Base-by-base conservation (phyloP, 208 protist genomes). In the Leishmania guyanensis region DNA sequence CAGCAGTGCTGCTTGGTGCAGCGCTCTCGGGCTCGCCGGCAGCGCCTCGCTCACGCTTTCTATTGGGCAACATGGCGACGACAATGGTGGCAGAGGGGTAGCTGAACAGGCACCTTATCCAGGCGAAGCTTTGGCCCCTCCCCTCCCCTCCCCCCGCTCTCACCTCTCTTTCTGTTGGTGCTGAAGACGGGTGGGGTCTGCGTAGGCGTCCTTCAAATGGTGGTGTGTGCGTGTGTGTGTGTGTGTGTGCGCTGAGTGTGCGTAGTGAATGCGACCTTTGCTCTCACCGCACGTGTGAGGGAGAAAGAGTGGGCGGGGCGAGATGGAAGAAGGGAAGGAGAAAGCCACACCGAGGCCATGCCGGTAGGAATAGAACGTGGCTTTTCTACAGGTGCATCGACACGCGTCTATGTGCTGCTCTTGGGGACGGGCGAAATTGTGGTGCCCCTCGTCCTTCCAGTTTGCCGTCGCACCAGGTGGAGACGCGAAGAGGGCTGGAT, bases 41-140 rank as follows among this genome's bases (percentile, higher is more conserved):
- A 33, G 50, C 36, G n/a, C 56, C 54, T 48, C 74, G 39, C 74
- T 77, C 74, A 9, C 74, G 74, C 36, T 77, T 77, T 64, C 74
- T 43, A 29, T 17, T 50, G 74, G 0, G 74, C 17, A 53, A 22
- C 74, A 77, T 77, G 54, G 29, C 36, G 50, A 14, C 29, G 17
- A 36, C n/a, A 3, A 54, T 36, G 36, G 36, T n/a, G 36, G 20
- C 10, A 71, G 26, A 8, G 6, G 33, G 10, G 1, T 6, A 4
- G 20, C 46, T 29, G 22, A 0, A 22, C 43, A 53, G 39, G 68
- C 26, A 53, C 14, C 22, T 6, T 50, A 46, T 12, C 9, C 1
- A 73, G 6, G 46, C 2, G 14, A 46, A 26, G 39, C 10, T 53
- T 53, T 65, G 60, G 6, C 26, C 54, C 54, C 53, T 29, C 29